Base-by-base conservation (phyloP, 257 asterid species). In the Solanum virginianum region DNA sequence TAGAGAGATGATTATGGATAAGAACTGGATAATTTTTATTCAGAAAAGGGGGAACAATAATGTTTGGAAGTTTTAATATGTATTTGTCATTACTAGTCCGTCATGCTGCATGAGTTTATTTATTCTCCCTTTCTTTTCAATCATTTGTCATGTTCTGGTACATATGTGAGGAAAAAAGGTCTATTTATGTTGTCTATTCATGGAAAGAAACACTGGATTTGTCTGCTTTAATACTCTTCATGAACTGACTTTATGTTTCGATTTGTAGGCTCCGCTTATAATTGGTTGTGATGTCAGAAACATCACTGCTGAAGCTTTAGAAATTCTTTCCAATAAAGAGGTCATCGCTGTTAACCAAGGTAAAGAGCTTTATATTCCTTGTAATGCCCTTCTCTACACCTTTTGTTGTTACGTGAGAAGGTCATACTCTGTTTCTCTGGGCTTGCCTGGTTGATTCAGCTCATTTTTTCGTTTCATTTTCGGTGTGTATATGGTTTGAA, bases 261-360 rank as follows among this genome's bases (percentile, higher is more conserved):
- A 55, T 57, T 39, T 88, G 87, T 92, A 95, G 98, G 93, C 98
- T 68, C 98, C 99, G 2, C 97, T 96, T 84, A 70, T 96, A 83
- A 90, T 96, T 86, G 99, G 98, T 24, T 96, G 99, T 85, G 99
- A 96, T 88, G 96, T 96, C 41, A 92, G 98, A 90, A 96, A 94
- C 83, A 92, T 95, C 89, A 90, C 95, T 49, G 85, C 94, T 0
- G 98, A 94, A 89, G 89, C 98, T 80, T 87, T 86, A 86, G 94
- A 90, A 87, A 93, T 96, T 89, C 86, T 96, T 59, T 91, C 91
- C 89, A 96, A 96, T 66, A 86, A 89, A 84, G 99, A 96, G 91
- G 96, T 96, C 86, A 95, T 96, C 41, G 93, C 94, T 17, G 94
- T 96, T 43, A 91, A 95, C 91, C 98, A 96, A 94, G 99, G 99